Evolutionary conservation across 2,329 filamentous ascomycete species (phyloP).

Genomic region (Phaeomoniella chlamydospora): DNA sequence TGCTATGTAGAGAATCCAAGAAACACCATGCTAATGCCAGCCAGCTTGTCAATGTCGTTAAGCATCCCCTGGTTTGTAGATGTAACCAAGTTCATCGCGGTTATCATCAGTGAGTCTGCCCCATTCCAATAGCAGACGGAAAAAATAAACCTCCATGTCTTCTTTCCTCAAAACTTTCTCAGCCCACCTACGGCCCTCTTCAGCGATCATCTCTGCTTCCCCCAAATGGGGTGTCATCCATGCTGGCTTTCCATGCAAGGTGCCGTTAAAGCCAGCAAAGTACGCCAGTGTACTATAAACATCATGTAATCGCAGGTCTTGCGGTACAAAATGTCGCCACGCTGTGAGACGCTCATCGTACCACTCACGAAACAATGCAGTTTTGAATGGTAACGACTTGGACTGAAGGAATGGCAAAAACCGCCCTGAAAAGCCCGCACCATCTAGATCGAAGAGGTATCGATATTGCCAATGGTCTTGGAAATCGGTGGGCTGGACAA

Average conservation of each 20-base stretch:
- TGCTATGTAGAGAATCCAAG: no score
- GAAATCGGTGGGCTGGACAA: constrained; percentile 32
- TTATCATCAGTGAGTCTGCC: constrained; percentile 51
- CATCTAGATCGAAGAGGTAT: constrained; percentile 60
- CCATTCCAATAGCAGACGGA: constrained; percentile 66
- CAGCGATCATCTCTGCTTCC: constrained; percentile 51
- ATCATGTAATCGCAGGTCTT: constrained; percentile 59
- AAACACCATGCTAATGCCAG: no score
- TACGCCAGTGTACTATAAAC: constrained; percentile 62
- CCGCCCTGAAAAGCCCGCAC: constrained; percentile 49
- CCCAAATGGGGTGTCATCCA: constrained; percentile 33
- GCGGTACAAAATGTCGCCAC: constrained; percentile 69
- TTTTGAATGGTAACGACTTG: constrained; percentile 53
- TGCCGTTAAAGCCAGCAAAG: constrained; percentile 43
- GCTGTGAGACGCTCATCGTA: constrained; percentile 58
- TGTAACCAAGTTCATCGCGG: constrained; percentile 32
- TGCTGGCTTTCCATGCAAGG: constrained; percentile 30
- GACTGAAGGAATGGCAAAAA: constrained; percentile 54
- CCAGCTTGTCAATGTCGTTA: not conserved
- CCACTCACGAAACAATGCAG: constrained; percentile 63
- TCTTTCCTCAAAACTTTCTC: constrained; percentile 47
- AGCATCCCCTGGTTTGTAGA: constrained; percentile 4
- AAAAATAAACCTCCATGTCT: constrained; percentile 72
- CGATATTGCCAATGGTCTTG: constrained; percentile 48
- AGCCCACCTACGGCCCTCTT: constrained; percentile 52